phyloP scores from a whole-genome alignment of 2,329 filamentous ascomycete species.

The Geosmithia flava region DNA sequence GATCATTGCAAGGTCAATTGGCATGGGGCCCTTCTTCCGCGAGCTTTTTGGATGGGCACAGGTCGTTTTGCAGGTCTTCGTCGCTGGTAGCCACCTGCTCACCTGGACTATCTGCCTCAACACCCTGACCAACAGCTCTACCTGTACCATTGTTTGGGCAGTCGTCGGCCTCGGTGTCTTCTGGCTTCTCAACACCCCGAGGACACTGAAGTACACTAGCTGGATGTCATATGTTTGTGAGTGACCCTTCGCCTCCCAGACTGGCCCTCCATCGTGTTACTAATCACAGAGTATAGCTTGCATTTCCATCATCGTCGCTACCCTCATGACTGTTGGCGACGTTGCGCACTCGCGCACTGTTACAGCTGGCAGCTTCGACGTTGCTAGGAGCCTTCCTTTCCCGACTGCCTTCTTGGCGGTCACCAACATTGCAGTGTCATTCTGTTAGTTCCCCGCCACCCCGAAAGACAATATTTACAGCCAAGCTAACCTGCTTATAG shows the following conservation, averaged over 20 bases:
- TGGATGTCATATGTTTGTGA: conserved; percentile 46
- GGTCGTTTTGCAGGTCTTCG: conserved; percentile 51
- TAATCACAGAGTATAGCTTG: conserved; percentile 37
- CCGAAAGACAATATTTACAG: neutral
- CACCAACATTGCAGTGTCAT: conserved; percentile 56
- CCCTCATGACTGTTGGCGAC: conserved; percentile 51
- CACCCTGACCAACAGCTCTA: conserved; percentile 43
- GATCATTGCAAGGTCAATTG: conserved; percentile 32
- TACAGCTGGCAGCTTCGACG: conserved; percentile 17
- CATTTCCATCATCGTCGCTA: conserved; percentile 47
- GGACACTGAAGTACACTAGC: conserved; percentile 50
- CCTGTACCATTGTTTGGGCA: conserved; percentile 52
- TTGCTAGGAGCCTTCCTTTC: conserved; percentile 27
- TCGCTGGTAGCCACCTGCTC: conserved; percentile 58
- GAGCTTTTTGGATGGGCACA: conserved; percentile 48
- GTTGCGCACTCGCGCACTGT: conserved; percentile 35
- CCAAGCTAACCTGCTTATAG: conserved; percentile 5
- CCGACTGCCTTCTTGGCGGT: conserved; percentile 42
- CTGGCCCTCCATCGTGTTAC: neutral
- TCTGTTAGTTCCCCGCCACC: conserved; percentile 22
- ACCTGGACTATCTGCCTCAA: conserved; percentile 58
- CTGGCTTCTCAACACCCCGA: conserved; percentile 44
- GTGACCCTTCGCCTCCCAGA: conserved; percentile 2
- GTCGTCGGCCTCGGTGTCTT: conserved; percentile 47
- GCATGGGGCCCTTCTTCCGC: conserved; percentile 39